Conservation (phyloP, 441 rosid genomes). For the Brassica hybrid region DNA sequence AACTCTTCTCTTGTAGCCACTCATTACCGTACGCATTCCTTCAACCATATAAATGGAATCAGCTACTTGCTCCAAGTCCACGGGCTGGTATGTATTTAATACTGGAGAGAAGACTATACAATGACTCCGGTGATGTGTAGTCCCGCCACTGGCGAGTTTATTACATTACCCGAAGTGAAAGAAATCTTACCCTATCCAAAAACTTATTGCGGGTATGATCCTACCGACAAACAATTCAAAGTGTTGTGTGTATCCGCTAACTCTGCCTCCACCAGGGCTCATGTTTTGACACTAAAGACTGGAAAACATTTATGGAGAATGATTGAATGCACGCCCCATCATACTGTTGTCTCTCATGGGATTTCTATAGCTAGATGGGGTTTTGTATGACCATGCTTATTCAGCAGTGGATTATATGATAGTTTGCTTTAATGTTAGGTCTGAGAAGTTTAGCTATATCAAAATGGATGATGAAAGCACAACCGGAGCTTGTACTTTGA, state of each 20-base stretch:
- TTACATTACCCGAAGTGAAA: not conserved
- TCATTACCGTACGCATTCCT: not conserved
- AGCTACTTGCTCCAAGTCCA: not conserved
- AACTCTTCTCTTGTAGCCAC: not conserved
- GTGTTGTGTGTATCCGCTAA: not conserved
- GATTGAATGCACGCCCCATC: not conserved
- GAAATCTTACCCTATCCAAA: not conserved
- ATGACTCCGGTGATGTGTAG: not conserved
- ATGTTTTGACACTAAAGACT: not conserved
- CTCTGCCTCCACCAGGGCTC: not conserved
- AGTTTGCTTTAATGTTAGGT: conserved; percentile 2
- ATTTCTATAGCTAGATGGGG: not conserved
- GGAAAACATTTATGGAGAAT: not conserved
- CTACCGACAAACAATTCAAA: not conserved
- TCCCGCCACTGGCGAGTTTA: not conserved
- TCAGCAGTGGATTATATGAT: not conserved
- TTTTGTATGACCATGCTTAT: not conserved
- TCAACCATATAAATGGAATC: not conserved
- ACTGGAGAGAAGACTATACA: not conserved
- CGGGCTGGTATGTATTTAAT: not conserved
- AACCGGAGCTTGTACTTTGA: not conserved
- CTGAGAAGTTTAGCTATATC: not conserved
- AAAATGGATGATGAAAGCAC: not conserved
- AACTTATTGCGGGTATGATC: not conserved
- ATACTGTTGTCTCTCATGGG: not conserved